These are phyloP conservation scores for Groenewaldozyma tartarivorans DNA, from an alignment of 805 yeast genomes.

Conservation along the genomic window DNA sequence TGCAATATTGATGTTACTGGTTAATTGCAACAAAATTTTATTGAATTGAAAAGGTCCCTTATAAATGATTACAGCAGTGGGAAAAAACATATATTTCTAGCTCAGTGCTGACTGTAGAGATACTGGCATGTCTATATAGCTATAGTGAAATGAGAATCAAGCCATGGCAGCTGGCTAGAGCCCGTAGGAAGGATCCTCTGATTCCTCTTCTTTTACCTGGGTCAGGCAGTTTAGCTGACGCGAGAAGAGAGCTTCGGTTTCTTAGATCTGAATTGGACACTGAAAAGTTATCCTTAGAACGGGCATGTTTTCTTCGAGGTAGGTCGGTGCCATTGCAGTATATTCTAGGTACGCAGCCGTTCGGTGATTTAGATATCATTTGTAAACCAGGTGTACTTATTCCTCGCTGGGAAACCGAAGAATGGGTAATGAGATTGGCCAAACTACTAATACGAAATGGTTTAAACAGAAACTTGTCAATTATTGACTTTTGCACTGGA, in stretches of 20 bases:
- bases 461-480: background rate
- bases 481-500: slow-evolving; percentile 74
- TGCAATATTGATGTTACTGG: too few species aligned
- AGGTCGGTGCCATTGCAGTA: slow-evolving; percentile 69
- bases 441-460: slow-evolving; percentile 1
- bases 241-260: slow-evolving; percentile 57
- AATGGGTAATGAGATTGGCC: slow-evolving; percentile 48
- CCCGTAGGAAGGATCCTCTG: slow-evolving; percentile 12
- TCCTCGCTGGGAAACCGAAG: slow-evolving; percentile 95
- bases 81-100: too few species aligned
- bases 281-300: slow-evolving; percentile 35
- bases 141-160: slow-evolving; percentile 16
- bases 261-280: slow-evolving; percentile 44
- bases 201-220: slow-evolving; percentile 19
- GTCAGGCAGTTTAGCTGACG: slow-evolving; percentile 25
- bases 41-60: too few species aligned
- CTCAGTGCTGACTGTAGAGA: too few species aligned
- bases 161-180: slow-evolving; percentile 10
- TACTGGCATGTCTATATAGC: too few species aligned
- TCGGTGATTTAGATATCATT: slow-evolving; percentile 53
- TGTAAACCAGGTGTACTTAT: slow-evolving; percentile 65
- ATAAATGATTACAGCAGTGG: too few species aligned
- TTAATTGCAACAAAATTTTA: too few species aligned
- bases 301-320: slow-evolving; percentile 47
- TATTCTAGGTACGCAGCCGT: slow-evolving; percentile 78